Base-by-base conservation (phyloP, 257 asterid genomes). In the Gentiana straminea region DNA sequence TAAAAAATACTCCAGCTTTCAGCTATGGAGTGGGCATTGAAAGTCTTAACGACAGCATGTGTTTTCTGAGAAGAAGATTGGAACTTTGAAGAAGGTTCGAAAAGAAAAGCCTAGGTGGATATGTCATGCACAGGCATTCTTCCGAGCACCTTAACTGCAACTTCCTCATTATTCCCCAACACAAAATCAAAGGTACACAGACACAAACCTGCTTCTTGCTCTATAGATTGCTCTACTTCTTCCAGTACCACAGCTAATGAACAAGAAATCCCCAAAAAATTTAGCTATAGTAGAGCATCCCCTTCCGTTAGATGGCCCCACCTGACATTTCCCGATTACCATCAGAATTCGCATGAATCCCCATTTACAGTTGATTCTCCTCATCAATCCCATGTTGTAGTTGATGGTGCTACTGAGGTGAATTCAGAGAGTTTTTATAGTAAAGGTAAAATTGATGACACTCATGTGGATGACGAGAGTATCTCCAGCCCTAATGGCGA, bases 301-400 rank as follows among this genome's bases (percentile, higher is more conserved):
- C 97, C 98, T 2, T 72, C 94, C 12, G 80, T 81, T 13, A 87
- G 98, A 73, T 91, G 97, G 97, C 97, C 98, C 54, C 92, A 87
- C 83, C 75, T 84, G 73, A 81, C 77, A 68, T 78, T 83, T 64
- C 51, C 47, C 0, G 94, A 81, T 33, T 65, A 68, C 57, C 78
- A 63, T 2, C 44, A 62, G 38, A 45, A 1, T 52, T 60, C 79
- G 4, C 72, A 47, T 24, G 64, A 35, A 8, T 39, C 67, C 58
- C 61, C 51, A 3, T 70, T 69, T 66, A 49, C 65, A 7, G 41
- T 62, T 46, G 55, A 60, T 46, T 59, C 64, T 33, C 54, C 72
- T 5, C 54, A 62, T 47, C 37, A 7, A 33, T 54, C 58, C 61
- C 33, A 51, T 58, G 46, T 13, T 0, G 68, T 58, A 41, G 63